These are phyloP conservation scores for Malassezia yamatoensis DNA, from an alignment of 1,284 basidiomycete genomes.

Conservation along the genomic window DNA sequence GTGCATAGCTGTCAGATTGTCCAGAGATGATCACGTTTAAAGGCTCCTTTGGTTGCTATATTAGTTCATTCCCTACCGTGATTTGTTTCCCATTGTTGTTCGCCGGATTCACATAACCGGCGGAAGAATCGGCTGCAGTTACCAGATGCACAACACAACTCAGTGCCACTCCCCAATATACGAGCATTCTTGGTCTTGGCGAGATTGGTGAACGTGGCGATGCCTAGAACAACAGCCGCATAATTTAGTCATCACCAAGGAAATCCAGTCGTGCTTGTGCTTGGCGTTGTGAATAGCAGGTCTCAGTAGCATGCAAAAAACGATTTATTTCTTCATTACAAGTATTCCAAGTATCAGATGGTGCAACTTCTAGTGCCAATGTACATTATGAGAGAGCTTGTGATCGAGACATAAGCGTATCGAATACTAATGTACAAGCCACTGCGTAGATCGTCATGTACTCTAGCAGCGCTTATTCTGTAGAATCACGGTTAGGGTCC, in stretches of 20 bases:
- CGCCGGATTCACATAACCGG: constrained; percentile 11
- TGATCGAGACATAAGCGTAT: too few relatives aligned
- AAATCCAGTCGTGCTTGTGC: not conserved
- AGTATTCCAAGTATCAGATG: too few relatives aligned
- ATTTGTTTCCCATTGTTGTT: constrained; percentile 11
- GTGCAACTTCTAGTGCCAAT: too few relatives aligned
- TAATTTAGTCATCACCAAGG: not conserved
- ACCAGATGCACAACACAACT: not conserved
- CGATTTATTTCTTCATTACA: too few relatives aligned
- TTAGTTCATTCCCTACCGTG: not conserved
- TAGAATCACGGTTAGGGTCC: constrained; percentile 8
- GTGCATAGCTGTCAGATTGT: constrained; percentile 26
- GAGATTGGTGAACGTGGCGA: too few relatives aligned
- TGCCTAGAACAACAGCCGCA: too few relatives aligned
- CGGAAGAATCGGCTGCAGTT: not conserved
- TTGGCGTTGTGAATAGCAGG: too few relatives aligned
- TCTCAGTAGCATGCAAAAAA: too few relatives aligned
- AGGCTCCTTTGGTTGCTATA: constrained; percentile 26
- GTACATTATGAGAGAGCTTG: too few relatives aligned
- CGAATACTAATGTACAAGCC: not conserved
- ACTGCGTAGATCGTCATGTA: too few relatives aligned
- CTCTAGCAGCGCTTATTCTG: too few relatives aligned
- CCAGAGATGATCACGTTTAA: constrained; percentile 42
- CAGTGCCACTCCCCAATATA: not conserved
- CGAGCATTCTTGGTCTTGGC: not conserved